Percentiles rank a stretch among this genome's conserved stretches.
Conservation (phyloP, 2,329 filamentous ascomycete species). For the Leptodontidium sp. region DNA sequence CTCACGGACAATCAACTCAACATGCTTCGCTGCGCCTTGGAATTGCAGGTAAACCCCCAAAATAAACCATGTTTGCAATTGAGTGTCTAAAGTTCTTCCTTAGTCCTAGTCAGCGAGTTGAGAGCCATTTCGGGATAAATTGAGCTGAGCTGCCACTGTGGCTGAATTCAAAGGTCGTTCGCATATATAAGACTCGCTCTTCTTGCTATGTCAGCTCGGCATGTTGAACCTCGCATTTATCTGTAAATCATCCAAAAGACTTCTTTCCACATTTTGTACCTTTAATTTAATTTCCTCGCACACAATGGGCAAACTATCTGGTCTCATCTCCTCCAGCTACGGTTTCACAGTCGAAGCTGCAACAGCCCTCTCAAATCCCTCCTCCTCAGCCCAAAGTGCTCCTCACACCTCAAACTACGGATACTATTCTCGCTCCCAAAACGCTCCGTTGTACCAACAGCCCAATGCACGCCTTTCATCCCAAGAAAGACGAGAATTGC, state of each 20-base stretch:
- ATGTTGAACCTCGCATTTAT: no score
- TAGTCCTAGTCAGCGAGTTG: no score
- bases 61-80: no score
- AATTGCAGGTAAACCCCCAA: no score
- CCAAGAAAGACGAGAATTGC: conserved; percentile 3
- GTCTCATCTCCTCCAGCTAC: not conserved
- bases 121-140: no score
- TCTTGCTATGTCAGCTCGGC: no score
- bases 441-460: not conserved
- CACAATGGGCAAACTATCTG: not conserved
- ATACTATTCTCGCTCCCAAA: conserved; percentile 12
- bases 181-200: no score
- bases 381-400: not conserved
- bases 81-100: no score
- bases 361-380: not conserved
- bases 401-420: conserved; percentile 3
- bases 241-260: no score
- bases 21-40: not conserved
- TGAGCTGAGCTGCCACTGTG: no score
- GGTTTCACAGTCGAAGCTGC: conserved; percentile 13
- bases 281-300: not conserved
- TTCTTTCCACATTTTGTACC: no score
- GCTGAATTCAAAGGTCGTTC: no score
- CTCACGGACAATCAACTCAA: not conserved
- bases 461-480: not conserved